Evolutionary conservation across 2,329 filamentous ascomycete genomes (phyloP), one percentile per base, ranked within the genome.

Genomic region (Dactylonectria macrodidyma): DNA sequence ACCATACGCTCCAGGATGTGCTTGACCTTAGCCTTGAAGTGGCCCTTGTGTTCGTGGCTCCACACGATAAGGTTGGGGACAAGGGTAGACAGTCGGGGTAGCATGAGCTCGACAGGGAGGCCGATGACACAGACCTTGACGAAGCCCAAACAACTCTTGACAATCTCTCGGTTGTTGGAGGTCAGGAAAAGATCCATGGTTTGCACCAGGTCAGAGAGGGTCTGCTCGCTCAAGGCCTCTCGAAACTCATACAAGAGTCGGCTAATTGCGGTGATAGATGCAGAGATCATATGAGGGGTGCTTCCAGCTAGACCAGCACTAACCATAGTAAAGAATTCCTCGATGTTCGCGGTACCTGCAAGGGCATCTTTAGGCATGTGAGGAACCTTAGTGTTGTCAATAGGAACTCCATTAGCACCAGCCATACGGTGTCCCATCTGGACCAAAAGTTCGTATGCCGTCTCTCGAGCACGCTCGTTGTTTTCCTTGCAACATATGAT

Each of bases 261-360:
- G 14, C 95, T 96, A 44, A 99, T 88, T 14, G 96, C 95, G 0
- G 95, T 98, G 78, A 99, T 95, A n/a, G 94, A 95, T 0, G 96
- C 96, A 7, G 94, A 97, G 70, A 98, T 95, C 95, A 98, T 98
- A 84, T 98, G 95, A 36, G 96, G 95, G 11, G 95, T 95, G 75
- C 92, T 93, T 64, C 95, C 95, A 2, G 95, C 96, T 60, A 99
- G 88, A 83, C 96, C 96, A 56, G 96, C 96, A 73, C 94, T 97
- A 34, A 98, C 93, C 96, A 99, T 99, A 62, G 95, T 98, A 84
- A 98, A 94, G 83, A 95, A 98, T 81, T 98, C 96, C 77, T 98
- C 95, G 44, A 99, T 89, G 48, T 89, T 95, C 22, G 96, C 95
- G 3, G 89, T 86, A 4, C 92, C 95, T 36, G 91, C 85, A 2